Evolutionary conservation across 352 stramenopile species (phyloP).

Genomic region (Phytophthora crassamura): DNA sequence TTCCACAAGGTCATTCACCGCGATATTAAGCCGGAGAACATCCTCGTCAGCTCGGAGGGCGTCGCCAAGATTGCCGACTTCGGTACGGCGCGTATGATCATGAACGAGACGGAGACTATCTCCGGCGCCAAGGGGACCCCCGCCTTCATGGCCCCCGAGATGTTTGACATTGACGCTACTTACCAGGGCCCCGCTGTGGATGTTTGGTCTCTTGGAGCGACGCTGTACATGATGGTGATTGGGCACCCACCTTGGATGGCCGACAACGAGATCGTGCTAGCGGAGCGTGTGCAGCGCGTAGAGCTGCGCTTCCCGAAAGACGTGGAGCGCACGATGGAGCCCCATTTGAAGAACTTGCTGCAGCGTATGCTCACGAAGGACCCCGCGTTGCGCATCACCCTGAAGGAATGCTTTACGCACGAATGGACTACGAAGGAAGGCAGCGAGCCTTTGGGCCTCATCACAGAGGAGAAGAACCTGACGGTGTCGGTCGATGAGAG

Average conservation of each 20-base stretch:
- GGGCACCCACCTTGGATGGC: conserved; percentile 91
- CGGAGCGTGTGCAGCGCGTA: conserved; percentile 85
- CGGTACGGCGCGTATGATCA: conserved; percentile 90
- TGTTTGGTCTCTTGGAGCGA: conserved; percentile 91
- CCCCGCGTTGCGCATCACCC: conserved; percentile 74
- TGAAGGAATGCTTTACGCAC: conserved; percentile 89
- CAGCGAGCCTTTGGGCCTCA: conserved; percentile 77
- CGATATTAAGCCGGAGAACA: conserved; percentile 93
- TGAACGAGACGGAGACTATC: conserved; percentile 90
- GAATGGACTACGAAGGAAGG: conserved; percentile 95
- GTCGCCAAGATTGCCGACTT: conserved; percentile 93
- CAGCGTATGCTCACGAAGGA: conserved; percentile 93
- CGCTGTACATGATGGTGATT: conserved; percentile 93
- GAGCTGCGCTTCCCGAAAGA: conserved; percentile 89
- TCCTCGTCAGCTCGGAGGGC: conserved; percentile 82
- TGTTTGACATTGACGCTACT: conserved; percentile 91
- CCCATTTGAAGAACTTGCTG: conserved; percentile 91
- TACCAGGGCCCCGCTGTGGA: conserved; percentile 88
- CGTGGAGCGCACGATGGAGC: conserved; percentile 74
- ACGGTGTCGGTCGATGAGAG: conserved; percentile 87
- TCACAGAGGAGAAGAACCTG: conserved; percentile 60
- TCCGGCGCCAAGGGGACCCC: conserved; percentile 85
- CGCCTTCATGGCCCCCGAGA: conserved; percentile 93
- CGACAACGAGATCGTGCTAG: conserved; percentile 90
- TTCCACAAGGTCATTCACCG: conserved; percentile 94